phyloP scores from a whole-genome alignment of 331 rosid genomes.

The Quercus phellos region DNA sequence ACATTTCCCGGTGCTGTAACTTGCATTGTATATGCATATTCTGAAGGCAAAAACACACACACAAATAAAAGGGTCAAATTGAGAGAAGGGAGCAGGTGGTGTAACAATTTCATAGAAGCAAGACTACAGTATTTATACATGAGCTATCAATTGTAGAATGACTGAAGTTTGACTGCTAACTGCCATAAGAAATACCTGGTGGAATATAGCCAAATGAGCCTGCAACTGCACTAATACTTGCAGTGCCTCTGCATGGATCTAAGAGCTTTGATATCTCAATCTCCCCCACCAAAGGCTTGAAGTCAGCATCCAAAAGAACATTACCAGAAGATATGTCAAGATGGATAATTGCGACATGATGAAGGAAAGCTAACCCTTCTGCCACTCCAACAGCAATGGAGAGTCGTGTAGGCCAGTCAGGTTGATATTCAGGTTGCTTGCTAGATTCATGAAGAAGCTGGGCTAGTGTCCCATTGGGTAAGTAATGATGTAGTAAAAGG shows the following conservation, averaged over 20 bases:
- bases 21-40: slow-evolving; percentile 99
- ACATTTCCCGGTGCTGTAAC: slow-evolving; percentile 97
- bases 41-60: slow-evolving; percentile 35
- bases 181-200: slow-evolving; percentile 60
- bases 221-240: slow-evolving; percentile 96
- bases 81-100: not conserved
- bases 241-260: slow-evolving; percentile 95
- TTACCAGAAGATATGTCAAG: slow-evolving; percentile 91
- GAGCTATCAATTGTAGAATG: not conserved
- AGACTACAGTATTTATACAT: not conserved
- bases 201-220: slow-evolving; percentile 99
- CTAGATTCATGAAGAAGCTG: slow-evolving; percentile 89
- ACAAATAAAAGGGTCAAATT: not conserved
- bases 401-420: slow-evolving; percentile 86
- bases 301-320: slow-evolving; percentile 79
- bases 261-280: slow-evolving; percentile 93
- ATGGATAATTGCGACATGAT: slow-evolving; percentile 87
- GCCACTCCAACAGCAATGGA: slow-evolving; percentile 88
- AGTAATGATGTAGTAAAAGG: slow-evolving; percentile 78
- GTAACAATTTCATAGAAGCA: not conserved
- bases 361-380: slow-evolving; percentile 94
- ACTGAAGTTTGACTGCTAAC: not conserved
- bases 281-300: slow-evolving; percentile 83
- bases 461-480: slow-evolving; percentile 77
- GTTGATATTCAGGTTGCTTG: slow-evolving; percentile 69